A percentile compares a stretch with the other conserved stretches of the same genome.
Evolutionary conservation across 306 rosid genomes (phyloP).

Genomic region (Begonia loranthoides): DNA sequence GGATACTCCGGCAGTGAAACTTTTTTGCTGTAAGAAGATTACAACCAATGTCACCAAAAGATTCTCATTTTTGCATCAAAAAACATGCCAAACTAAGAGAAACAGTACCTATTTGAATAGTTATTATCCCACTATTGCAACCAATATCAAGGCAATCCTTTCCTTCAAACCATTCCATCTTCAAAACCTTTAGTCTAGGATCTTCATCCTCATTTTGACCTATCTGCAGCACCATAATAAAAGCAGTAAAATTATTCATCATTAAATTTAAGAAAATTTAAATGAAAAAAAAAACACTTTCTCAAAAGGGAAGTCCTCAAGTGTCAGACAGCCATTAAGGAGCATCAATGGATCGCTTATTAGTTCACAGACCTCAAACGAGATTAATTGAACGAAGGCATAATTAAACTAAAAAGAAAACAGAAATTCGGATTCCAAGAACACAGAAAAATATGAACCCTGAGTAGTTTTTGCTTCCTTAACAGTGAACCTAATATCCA

Average conservation of each 20-base stretch:
- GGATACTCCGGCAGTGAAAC: constrained; percentile 62
- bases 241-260: not conserved
- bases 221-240: constrained; percentile 28
- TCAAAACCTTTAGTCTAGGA: constrained; percentile 62
- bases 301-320: no score
- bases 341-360: no score
- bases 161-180: constrained; percentile 78
- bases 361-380: no score
- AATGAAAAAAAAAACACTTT: no score
- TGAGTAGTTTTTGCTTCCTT: not conserved
- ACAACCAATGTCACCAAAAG: constrained; percentile 1
- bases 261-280: not conserved
- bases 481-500: no score
- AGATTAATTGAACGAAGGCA: no score
- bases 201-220: constrained; percentile 55
- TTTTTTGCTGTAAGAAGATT: constrained; percentile 41
- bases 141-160: constrained; percentile 87
- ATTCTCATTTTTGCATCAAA: not conserved
- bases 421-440: not conserved
- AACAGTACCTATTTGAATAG: constrained; percentile 60
- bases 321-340: no score
- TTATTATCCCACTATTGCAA: constrained; percentile 65
- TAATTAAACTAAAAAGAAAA: not conserved
- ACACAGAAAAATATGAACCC: not conserved
- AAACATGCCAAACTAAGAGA: not conserved